Evolutionary conservation across 805 yeast species (phyloP), one percentile per base, ranked within the genome.

Genomic region (Starmerella riodocensis): DNA sequence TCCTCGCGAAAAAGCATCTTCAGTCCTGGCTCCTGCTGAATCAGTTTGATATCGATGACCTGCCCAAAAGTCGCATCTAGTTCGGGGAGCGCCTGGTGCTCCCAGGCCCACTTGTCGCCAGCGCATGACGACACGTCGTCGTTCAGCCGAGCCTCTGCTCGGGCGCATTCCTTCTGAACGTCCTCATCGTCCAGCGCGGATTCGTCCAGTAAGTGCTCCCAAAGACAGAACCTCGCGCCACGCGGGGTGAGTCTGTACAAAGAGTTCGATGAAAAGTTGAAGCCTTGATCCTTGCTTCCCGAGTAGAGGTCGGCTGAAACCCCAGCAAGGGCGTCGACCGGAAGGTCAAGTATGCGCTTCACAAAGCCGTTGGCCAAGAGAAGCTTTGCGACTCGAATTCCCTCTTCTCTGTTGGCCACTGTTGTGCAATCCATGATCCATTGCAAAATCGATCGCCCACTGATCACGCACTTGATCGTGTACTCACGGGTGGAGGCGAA

Each of bases 381-480:
- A 13, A 38, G 29, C 9, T 34, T 28, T 3, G 49, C 50, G 13
- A 55, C 24, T 6, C 33, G 19, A 2, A 41, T 23, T 6, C 49
- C 54, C 32, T 54, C 59, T 0, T 28, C 11, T 2, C 36, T 53
- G 37, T 66, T 66, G 48, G 75, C 55, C 1, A 77, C 63, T 52
- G 82, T 91, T 1, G 94, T 80, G 53, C 95, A 85, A 47, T 88
- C 97, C 73, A 78, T 67, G 6, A 88, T 53, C 94, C 94, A 88
- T 53, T 85, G 95, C 58, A 76, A 69, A 0, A 78, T 62, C 0
- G 91, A 78, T 50, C 79, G 79, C 0, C 95, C 93, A 1, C 80
- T 69, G 45, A 82, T 67, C 39, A 74, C 69, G 49, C 66, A 67
- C n/a, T 65, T 60, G 23, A 45, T 1, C 50, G 41, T 1, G 52